These are phyloP conservation scores for Thraustochytrium sp. DNA, from an alignment of 352 stramenopile species.

Conservation along the genomic window DNA sequence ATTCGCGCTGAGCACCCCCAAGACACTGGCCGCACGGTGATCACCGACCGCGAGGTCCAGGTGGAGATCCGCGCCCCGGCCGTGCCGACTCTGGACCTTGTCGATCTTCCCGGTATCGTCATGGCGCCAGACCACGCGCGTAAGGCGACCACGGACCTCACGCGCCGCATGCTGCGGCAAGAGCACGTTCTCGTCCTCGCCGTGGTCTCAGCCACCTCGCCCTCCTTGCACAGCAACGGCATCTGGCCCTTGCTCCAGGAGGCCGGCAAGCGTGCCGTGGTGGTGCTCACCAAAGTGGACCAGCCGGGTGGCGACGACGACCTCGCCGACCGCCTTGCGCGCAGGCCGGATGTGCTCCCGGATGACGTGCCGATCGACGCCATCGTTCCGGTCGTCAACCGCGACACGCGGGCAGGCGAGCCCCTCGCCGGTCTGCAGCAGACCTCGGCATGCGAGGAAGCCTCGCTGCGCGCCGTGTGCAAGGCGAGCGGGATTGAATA, in stretches of 20 bases:
- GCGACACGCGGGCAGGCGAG: no score
- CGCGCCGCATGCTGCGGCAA: constrained; percentile 52
- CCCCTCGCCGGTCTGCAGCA: constrained; percentile 40
- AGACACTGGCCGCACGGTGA: constrained; percentile 5
- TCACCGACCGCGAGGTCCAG: constrained; percentile 54
- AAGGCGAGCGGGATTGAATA: background rate
- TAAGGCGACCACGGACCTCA: constrained; percentile 51
- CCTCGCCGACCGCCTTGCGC: constrained; percentile 41
- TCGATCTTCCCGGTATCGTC: constrained; percentile 55
- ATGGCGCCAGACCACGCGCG: constrained; percentile 56
- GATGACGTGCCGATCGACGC: no score
- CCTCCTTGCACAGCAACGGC: no score
- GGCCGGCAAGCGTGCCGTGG: background rate
- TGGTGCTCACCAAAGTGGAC: background rate
- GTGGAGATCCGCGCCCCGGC: constrained; percentile 52
- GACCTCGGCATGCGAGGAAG: background rate
- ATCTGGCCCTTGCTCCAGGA: constrained; percentile 53
- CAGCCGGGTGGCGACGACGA: no score
- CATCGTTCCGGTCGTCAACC: no score
- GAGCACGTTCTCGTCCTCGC: constrained; percentile 55
- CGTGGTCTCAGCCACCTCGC: constrained; percentile 52
- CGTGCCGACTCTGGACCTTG: no score
- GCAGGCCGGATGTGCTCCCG: constrained; percentile 53
- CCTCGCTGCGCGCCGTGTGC: background rate
- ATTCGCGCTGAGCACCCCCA: constrained; percentile 35